Evolutionary conservation across 257 asterid genomes (phyloP), one percentile per base, ranked within the genome.

Genomic region (Lithospermum erythrorhizon): DNA sequence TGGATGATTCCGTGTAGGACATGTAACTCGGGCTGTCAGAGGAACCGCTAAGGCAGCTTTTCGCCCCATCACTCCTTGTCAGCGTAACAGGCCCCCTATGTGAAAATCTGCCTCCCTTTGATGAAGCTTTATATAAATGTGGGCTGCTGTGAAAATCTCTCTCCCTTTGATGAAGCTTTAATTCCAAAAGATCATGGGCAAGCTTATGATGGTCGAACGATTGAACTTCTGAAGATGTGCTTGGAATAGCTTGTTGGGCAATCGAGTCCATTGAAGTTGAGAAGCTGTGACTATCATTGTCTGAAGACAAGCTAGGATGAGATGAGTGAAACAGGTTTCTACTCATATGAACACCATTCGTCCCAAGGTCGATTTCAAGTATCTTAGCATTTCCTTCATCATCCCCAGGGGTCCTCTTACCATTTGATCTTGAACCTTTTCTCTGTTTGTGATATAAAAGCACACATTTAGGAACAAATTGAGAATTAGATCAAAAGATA

Each of bases 1-100:
- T 86, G 0, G 95, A 77, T 10, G 99, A 93, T 64, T 86, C 85
- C 0, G 99, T 93, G 54, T 67, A 78, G 3, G 97, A 58, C 99
- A 93, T 93, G 63, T 93, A 93, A 41, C 62, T 86, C 2, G 95
- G 97, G 53, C 73, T 76, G 67, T 89, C 96, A 0, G 91, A 72
- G 73, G 70, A 84, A 13, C 83, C 86, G 27, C 83, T 85, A 16
- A 75, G 66, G 65, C 78, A 82, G 75, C 95, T 86, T 61, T 83
- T 75, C 0, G 95, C 68, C 2, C 84, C 78, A 5, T 91, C 95
- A 17, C 97, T 89, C 68, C 79, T 84, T 0, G 94, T 65, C 1
- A 95, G 96, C 3, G 98, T 90, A 22, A 83, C 77, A 0, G 73
- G 78, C 6, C 89, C 90, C 55, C 74, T 83, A 32, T 23, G 81